A percentile compares a stretch with the other conserved stretches of the same genome.
phyloP scores from a whole-genome alignment of 306 rosid species.

The Cyclanthera cordifolia region DNA sequence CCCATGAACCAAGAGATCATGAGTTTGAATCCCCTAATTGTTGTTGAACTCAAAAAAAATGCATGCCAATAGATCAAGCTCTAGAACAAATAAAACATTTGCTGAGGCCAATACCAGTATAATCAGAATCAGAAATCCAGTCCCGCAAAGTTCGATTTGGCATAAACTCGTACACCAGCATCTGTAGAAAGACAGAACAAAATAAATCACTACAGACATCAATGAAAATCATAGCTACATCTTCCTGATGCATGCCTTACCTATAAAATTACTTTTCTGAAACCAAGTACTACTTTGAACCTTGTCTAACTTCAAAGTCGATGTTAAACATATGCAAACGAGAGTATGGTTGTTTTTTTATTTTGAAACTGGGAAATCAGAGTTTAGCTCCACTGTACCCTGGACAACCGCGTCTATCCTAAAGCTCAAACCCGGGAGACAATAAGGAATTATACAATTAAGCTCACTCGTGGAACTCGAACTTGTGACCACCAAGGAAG shows the following conservation, averaged over 20 bases:
- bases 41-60: too few species aligned
- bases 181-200: constrained; percentile 39
- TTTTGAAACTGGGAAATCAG: too few species aligned
- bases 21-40: too few species aligned
- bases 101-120: constrained; percentile 1
- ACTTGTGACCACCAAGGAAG: too few species aligned
- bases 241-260: not conserved
- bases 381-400: too few species aligned
- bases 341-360: not conserved
- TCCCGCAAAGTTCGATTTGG: constrained; percentile 77
- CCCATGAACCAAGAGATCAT: too few species aligned
- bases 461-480: too few species aligned
- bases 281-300: not conserved
- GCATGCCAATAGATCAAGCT: not conserved
- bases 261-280: not conserved
- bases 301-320: not conserved
- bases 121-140: constrained; percentile 59
- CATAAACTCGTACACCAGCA: constrained; percentile 87
- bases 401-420: too few species aligned
- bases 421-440: too few species aligned
- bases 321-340: not conserved
- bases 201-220: not conserved
- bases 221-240: not conserved
- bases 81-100: not conserved
- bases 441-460: too few species aligned